Conservation (phyloP, 2,329 filamentous ascomycete genomes). For the Septoria linicola region DNA sequence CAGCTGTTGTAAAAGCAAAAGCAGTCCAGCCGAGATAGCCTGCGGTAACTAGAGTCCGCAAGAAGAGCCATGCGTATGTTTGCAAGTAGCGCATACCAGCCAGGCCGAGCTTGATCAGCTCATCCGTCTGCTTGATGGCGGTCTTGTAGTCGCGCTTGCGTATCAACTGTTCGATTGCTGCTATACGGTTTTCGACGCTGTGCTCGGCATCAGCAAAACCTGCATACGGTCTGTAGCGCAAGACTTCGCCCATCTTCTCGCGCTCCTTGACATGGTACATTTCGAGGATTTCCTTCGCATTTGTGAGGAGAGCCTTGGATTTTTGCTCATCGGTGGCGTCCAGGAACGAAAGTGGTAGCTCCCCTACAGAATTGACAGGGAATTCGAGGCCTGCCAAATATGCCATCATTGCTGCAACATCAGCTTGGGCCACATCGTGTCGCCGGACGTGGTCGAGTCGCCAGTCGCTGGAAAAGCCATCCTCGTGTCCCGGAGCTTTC, state of each 20-base stretch:
- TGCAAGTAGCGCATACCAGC: slow-evolving; percentile 89
- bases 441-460: slow-evolving; percentile 73
- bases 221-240: slow-evolving; percentile 75
- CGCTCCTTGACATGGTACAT: slow-evolving; percentile 96
- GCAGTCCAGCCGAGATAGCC: slow-evolving; percentile 96
- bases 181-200: slow-evolving; percentile 65
- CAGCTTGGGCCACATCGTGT: slow-evolving; percentile 90
- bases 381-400: slow-evolving; percentile 85
- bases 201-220: slow-evolving; percentile 64
- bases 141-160: slow-evolving; percentile 65
- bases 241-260: slow-evolving; percentile 70
- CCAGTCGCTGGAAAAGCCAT: slow-evolving; percentile 86
- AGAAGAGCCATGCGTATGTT: slow-evolving; percentile 97
- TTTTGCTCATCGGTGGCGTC: slow-evolving; percentile 72
- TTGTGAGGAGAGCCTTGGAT: slow-evolving; percentile 78
- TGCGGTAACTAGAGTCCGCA: slow-evolving; percentile 80
- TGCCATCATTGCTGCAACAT: slow-evolving; percentile 93
- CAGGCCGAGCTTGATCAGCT: slow-evolving; percentile 73
- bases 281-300: slow-evolving; percentile 83
- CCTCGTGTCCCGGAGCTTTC: slow-evolving; percentile 78
- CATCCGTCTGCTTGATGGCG: slow-evolving; percentile 75
- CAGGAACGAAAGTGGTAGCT: slow-evolving; percentile 81
- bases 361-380: slow-evolving; percentile 93
- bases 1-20: slow-evolving; percentile 83
- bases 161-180: slow-evolving; percentile 68